These are phyloP conservation scores for Grosmannia penicillata DNA, from an alignment of 2,329 filamentous ascomycete species.

Conservation along the genomic window DNA sequence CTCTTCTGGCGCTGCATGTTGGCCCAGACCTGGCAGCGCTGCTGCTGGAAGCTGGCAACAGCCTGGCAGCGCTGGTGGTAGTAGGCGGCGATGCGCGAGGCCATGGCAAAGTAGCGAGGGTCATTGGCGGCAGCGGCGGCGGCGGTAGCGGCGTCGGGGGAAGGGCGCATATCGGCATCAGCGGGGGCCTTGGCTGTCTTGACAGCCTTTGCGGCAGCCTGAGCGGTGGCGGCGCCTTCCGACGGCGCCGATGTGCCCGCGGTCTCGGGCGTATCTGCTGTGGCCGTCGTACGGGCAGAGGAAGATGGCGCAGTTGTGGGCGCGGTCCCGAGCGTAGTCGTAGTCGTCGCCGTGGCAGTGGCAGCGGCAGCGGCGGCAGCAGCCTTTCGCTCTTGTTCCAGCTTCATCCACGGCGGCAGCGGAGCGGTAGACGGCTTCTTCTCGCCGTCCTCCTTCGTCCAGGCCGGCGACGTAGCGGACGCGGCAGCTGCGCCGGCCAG, in stretches of 20 bases:
- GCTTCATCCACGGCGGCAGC: not conserved
- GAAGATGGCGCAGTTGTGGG: no score
- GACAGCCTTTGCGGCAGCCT: no score
- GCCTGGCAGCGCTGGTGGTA: conserved; percentile 34
- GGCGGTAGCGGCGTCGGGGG: conserved; percentile 2
- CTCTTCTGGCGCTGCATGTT: conserved; percentile 29
- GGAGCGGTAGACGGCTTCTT: not conserved
- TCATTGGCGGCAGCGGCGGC: conserved; percentile 13
- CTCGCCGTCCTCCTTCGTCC: not conserved
- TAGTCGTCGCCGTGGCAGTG: no score
- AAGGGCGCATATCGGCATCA: not conserved
- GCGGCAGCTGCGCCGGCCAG: not conserved
- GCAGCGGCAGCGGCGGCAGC: not conserved
- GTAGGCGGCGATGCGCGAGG: conserved; percentile 30
- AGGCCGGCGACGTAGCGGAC: not conserved
- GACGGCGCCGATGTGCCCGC: no score
- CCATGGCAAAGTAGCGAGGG: conserved; percentile 29
- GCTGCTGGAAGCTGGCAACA: conserved; percentile 30
- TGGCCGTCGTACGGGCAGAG: no score
- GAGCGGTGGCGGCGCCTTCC: not conserved
- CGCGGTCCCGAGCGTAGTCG: no score
- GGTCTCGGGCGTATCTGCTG: no score
- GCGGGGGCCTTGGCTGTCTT: not conserved
- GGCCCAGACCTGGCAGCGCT: conserved; percentile 32
- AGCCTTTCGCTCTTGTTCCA: not conserved